phyloP scores from a whole-genome alignment of 2,329 filamentous ascomycete genomes.

The Exophiala aquamarina region DNA sequence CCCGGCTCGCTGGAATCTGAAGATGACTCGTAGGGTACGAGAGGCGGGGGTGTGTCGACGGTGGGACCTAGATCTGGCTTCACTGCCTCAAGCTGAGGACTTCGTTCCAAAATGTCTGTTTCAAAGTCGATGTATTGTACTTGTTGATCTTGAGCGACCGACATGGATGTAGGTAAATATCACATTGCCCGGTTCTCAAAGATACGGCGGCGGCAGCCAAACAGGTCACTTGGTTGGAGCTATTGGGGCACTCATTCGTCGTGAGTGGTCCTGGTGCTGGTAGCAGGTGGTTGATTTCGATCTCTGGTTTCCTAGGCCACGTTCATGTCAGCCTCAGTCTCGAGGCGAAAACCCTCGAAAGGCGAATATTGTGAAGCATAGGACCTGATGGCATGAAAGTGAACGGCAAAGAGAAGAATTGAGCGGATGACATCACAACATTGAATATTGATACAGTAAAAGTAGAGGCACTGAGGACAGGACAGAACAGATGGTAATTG shows the following conservation, averaged over 20 bases:
- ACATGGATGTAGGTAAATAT: conserved; percentile 19
- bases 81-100: conserved; percentile 37
- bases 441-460: too few relatives aligned
- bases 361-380: not conserved
- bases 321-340: conserved; percentile 1
- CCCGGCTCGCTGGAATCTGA: conserved; percentile 24
- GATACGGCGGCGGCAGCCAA: not conserved
- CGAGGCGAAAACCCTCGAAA: conserved; percentile 1
- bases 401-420: not conserved
- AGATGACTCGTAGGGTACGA: conserved; percentile 19
- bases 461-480: too few relatives aligned
- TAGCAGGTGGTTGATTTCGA: too few relatives aligned
- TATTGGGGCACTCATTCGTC: too few relatives aligned
- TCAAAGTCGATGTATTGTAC: conserved; percentile 10
- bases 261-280: too few relatives aligned
- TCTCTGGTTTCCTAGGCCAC: too few relatives aligned
- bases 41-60: conserved; percentile 38
- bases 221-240: not conserved
- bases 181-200: conserved; percentile 15
- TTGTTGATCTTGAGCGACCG: conserved; percentile 11
- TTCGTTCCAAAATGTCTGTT: conserved; percentile 24
- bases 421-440: not conserved
- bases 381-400: not conserved
- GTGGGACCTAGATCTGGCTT: conserved; percentile 34
- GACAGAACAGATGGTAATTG: not conserved